A percentile compares a stretch with the other conserved stretches of the same genome.
These are phyloP conservation scores for Boletus patriciae DNA, from an alignment of 768 basidiomycete species.

Conservation along the genomic window DNA sequence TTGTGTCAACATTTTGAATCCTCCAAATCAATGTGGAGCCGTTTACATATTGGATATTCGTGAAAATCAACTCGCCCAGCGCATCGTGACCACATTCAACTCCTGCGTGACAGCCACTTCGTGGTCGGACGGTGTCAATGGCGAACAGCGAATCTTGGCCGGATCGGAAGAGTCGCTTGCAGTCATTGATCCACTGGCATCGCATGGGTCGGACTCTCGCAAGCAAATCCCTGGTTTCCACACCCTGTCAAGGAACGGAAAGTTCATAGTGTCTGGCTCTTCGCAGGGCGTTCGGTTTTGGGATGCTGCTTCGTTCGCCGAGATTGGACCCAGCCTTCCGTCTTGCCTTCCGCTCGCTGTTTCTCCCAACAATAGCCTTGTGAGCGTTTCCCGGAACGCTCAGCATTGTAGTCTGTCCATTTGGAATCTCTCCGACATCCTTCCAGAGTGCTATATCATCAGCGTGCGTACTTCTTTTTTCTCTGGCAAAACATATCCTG, in stretches of 20 bases:
- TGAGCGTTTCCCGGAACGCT: background rate
- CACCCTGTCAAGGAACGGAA: background rate
- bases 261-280: constrained; percentile 4
- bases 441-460: background rate
- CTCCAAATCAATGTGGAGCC: background rate
- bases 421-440: background rate
- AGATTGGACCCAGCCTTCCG: constrained; percentile 3
- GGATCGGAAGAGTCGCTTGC: constrained; percentile 3
- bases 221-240: background rate
- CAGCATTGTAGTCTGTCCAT: background rate
- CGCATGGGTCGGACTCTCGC: background rate
- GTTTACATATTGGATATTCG: constrained; percentile 1
- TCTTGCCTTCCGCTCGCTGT: background rate
- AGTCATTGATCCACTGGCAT: background rate
- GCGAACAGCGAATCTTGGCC: background rate
- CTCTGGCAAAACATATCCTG: background rate
- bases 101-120: background rate
- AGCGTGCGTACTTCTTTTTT: background rate
- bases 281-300: background rate
- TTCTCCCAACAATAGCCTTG: constrained; percentile 4
- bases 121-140: constrained; percentile 1
- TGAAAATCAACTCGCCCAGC: background rate
- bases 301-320: constrained; percentile 4
- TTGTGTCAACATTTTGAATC: background rate
- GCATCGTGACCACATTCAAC: background rate